Percentiles rank a stretch among this genome's conserved stretches.
These are phyloP conservation scores for Lactifluus echinatus DNA, from an alignment of 768 basidiomycete genomes.

Conservation along the genomic window DNA sequence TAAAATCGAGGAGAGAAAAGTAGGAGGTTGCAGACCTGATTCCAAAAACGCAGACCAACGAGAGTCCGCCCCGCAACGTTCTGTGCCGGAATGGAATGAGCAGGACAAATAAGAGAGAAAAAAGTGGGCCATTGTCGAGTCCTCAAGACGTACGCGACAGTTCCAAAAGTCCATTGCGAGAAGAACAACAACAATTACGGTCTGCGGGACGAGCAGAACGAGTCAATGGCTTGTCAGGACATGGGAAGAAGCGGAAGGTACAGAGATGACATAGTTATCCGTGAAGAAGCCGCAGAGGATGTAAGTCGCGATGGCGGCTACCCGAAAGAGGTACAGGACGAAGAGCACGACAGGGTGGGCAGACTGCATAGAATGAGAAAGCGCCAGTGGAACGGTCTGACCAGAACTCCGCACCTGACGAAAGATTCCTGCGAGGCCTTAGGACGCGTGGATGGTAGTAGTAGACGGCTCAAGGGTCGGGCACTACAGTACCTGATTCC, in stretches of 20 bases:
- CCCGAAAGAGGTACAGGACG: constrained; percentile 82
- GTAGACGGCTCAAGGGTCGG: not conserved
- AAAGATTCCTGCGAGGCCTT: constrained; percentile 68
- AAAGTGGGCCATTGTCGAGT: not conserved
- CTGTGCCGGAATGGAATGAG: constrained; percentile 34
- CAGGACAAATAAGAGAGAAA: too few relatives aligned
- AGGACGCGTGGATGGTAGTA: too few relatives aligned
- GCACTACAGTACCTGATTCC: constrained; percentile 54
- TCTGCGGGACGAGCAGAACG: constrained; percentile 34
- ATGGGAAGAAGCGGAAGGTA: constrained; percentile 32
- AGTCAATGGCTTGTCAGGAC: not conserved
- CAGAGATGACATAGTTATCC: constrained; percentile 86
- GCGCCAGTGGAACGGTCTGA: not conserved
- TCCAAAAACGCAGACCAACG: constrained; percentile 96
- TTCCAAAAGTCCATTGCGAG: constrained; percentile 99
- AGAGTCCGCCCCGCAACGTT: constrained; percentile 92
- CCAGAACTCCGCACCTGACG: constrained; percentile 46
- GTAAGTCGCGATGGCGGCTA: constrained; percentile 84
- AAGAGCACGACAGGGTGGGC: constrained; percentile 78
- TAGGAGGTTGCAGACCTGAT: constrained; percentile 53
- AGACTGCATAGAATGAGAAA: constrained; percentile 37
- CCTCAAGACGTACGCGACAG: constrained; percentile 57
- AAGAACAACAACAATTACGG: constrained; percentile 86
- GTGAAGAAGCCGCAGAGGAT: constrained; percentile 89
- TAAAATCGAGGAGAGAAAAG: not conserved